Evolutionary conservation across 768 basidiomycete genomes (phyloP).

Genomic region (Flagelloscypha sp.): DNA sequence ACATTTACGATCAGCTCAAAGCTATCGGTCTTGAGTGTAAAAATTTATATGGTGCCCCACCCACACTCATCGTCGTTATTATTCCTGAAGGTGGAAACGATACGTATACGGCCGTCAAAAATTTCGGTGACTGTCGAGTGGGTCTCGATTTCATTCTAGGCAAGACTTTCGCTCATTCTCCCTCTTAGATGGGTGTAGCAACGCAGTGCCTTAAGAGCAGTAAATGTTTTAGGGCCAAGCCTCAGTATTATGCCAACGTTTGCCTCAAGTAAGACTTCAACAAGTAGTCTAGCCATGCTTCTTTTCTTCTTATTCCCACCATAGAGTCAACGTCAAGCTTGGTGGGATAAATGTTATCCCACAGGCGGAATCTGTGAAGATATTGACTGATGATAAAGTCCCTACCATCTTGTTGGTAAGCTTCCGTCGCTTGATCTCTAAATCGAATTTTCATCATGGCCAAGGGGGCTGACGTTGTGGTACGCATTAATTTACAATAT

Average conservation of each 20-base stretch:
- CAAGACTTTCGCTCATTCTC: slow-evolving; percentile 1
- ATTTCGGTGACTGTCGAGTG: slow-evolving; percentile 65
- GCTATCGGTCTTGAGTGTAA: slow-evolving; percentile 40
- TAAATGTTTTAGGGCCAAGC: slow-evolving; percentile 60
- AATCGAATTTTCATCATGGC: too few species aligned
- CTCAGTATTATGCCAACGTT: slow-evolving; percentile 78
- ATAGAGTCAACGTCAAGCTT: slow-evolving; percentile 55
- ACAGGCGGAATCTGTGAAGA: slow-evolving; percentile 54
- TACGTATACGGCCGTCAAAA: slow-evolving; percentile 71
- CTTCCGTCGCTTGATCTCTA: slow-evolving; percentile 1
- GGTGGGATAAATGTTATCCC: slow-evolving; percentile 73
- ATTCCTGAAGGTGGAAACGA: slow-evolving; percentile 71
- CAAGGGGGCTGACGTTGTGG: too few species aligned
- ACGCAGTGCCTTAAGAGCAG: slow-evolving; percentile 69
- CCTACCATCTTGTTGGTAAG: slow-evolving; percentile 75
- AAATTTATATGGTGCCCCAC: slow-evolving; percentile 30
- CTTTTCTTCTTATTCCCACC: slow-evolving; percentile 4
- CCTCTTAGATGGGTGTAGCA: slow-evolving; percentile 54
- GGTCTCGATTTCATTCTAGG: slow-evolving; percentile 13
- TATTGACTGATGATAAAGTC: slow-evolving; percentile 58
- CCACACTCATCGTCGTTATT: slow-evolving; percentile 56
- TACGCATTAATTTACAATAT: too few species aligned
- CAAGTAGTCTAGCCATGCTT: too few species aligned
- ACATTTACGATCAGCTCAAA: slow-evolving; percentile 46
- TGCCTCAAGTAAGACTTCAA: slow-evolving; percentile 54